These are phyloP conservation scores for Emericellopsis cladophorae DNA, from an alignment of 2,329 filamentous ascomycete genomes.

Conservation along the genomic window DNA sequence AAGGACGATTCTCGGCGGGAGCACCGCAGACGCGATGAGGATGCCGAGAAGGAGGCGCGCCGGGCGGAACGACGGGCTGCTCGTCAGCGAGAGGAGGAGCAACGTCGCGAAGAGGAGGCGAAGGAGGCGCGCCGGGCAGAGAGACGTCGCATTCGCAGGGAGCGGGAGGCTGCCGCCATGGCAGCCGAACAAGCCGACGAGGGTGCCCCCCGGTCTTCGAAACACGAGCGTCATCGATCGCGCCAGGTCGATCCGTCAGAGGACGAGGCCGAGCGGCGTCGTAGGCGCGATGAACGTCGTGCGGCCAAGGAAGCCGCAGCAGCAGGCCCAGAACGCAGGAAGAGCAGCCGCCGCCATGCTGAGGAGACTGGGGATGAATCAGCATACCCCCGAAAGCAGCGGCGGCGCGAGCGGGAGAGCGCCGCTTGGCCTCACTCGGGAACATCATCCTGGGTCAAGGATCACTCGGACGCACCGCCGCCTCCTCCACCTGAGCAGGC, in stretches of 20 bases:
- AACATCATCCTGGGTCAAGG: slow-evolving; percentile 54
- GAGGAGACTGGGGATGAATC: slow-evolving; percentile 31
- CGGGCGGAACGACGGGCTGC: slow-evolving; percentile 39
- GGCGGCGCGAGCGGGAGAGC: slow-evolving; percentile 18
- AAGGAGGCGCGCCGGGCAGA: slow-evolving; percentile 33
- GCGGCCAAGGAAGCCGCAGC: slow-evolving; percentile 22
- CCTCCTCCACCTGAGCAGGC: slow-evolving; percentile 10
- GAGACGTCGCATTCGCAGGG: slow-evolving; percentile 34
- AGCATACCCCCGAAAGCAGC: slow-evolving; percentile 27
- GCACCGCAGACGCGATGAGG: slow-evolving; percentile 42
- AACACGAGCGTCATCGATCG: slow-evolving; percentile 36
- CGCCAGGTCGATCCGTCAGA: slow-evolving; percentile 25
- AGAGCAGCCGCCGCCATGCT: slow-evolving; percentile 10
- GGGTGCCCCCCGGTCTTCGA: slow-evolving; percentile 30
- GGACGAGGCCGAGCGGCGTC: slow-evolving; percentile 41
- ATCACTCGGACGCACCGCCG: slow-evolving; percentile 40
- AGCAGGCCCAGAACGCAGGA: slow-evolving; percentile 15
- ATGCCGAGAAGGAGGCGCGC: slow-evolving; percentile 46
- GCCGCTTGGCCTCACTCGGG: slow-evolving; percentile 49
- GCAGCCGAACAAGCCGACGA: slow-evolving; percentile 28
- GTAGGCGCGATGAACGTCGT: slow-evolving; percentile 38
- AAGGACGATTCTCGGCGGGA: slow-evolving; percentile 46
- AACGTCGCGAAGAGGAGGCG: slow-evolving; percentile 12
- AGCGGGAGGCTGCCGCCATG: slow-evolving; percentile 28
- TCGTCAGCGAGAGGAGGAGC: slow-evolving; percentile 34